Evolutionary conservation across 768 basidiomycete genomes (phyloP).

Genomic region (Tricholoma furcatifolium): DNA sequence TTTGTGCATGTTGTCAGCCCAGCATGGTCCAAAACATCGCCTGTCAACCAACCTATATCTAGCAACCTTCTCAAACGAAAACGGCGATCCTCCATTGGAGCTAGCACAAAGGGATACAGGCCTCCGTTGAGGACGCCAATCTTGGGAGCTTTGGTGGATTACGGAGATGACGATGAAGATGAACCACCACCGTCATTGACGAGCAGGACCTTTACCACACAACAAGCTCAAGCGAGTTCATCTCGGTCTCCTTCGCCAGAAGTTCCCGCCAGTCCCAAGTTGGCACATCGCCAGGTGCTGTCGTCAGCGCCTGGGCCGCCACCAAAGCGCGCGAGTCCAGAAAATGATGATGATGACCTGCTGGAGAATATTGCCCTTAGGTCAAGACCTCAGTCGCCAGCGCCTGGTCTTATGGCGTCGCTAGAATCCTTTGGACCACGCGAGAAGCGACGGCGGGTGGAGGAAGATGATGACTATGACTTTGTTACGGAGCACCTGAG

Average conservation of each 20-base stretch:
- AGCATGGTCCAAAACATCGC: conserved; percentile 31
- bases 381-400: conserved; percentile 37
- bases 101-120: conserved; percentile 45
- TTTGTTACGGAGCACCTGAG: conserved; percentile 61
- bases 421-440: conserved; percentile 50
- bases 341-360: conserved; percentile 56
- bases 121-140: conserved; percentile 51
- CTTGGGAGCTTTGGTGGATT: conserved; percentile 68
- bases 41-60: conserved; percentile 28
- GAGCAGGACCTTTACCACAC: conserved; percentile 6
- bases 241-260: conserved; percentile 32
- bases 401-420: conserved; percentile 31
- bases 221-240: conserved; percentile 16
- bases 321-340: conserved; percentile 38
- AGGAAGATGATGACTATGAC: conserved; percentile 75
- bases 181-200: conserved; percentile 4
- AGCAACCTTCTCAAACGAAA: conserved; percentile 55
- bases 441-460: conserved; percentile 70
- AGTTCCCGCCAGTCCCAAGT: conserved; percentile 35
- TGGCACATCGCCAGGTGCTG: conserved; percentile 35
- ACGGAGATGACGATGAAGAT: conserved; percentile 67
- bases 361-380: conserved; percentile 54
- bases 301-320: conserved; percentile 36
- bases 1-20: conserved; percentile 37
- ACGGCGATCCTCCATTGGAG: conserved; percentile 45